Evolutionary conservation across 352 stramenopile genomes (phyloP), one percentile per base, ranked within the genome.

Genomic region (Phytopythium kandeliae): DNA sequence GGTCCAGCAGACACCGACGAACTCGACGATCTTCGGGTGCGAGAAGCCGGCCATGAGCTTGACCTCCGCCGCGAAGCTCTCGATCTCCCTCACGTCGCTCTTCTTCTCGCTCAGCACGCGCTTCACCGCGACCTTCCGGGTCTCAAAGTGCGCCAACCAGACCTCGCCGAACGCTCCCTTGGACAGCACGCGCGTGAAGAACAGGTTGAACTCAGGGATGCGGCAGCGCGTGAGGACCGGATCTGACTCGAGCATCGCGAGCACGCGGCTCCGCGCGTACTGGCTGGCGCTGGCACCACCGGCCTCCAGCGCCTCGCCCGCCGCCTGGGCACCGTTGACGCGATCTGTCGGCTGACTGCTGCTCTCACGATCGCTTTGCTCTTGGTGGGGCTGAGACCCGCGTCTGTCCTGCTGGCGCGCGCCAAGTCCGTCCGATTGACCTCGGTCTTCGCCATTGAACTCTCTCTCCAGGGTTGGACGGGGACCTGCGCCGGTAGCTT

Each of bases 161-260:
- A 93, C 83, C 40, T 93, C 83, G 4, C 83, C 83, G 37, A 91
- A 93, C n/a, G 83, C 83, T n/a, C 83, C 83, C 49, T 87, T 92
- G 24, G 74, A 85, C 55, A 93, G 58, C 33, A 92, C 72, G n/a
- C 83, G 80, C 41, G 80, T 91, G 54, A 92, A 93, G 51, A 87
- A 86, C 36, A 93, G 54, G 22, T 76, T 77, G 13, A 67, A 74
- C 64, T 90, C 89, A 35, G 83, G 61, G 42, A 93, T 86, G 24
- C 75, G 77, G 46, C 69, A 69, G 2, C 68, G 49, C 30, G 63
- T 56, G 26, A 93, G 71, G 22, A 69, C 66, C 8, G 72, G 50
- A 33, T 91, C 80, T 25, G 65, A 54, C 51, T 86, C 67, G 40
- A 93, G 68, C 19, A 82, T 74, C 1, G 72, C 65, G 38, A 92